Evolutionary conservation across 768 basidiomycete genomes (phyloP), one percentile per base, ranked within the genome.

Genomic region (Piloderma croceum): DNA sequence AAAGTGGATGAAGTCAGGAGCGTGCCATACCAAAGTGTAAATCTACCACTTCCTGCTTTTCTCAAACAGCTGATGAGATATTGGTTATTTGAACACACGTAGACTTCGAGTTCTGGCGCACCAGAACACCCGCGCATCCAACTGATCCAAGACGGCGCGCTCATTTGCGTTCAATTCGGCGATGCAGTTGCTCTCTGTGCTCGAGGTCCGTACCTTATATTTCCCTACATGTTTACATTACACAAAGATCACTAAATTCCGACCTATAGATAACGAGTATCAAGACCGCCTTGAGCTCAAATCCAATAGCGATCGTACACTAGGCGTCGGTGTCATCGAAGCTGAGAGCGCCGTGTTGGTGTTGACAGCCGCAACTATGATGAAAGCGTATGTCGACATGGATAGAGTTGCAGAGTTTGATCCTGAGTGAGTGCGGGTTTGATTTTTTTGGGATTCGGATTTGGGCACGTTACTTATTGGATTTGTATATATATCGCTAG

Each of bases 1-100:
- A 53, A 58, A 19, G 68, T 81, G 11, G 59, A 72, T 24, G 65
- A 64, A 13, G 62, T 83, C 25, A 71, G 66, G 31, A 68, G 65
- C 24, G 79, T 90, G 9, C 87, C 87, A 6, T 89, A 88, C 52
- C 81, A 88, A 58, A 80, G 79, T 43, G 86, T 89, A 49, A 51
- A 10, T 32, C 10, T 17, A 12, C 5, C 18, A 6, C 7, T 15
- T 31, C 23, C 15, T 10, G 21, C 23, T 34, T 3, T 19, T 24
- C 36, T n/a, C 6, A 43, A 34, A 44, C 34, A 10, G 12, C 24
- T 15, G 23, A 3, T 31, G 10, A 20, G 18, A 15, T 6, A 31
- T 11, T 15, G 9, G n/a, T 13, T 12, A 34, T 18, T 23, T 17
- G 15, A 13, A 15, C n/a, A 32, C 31, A 2, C 29, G 23, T 44